Conservation (phyloP, 2,329 filamentous ascomycete genomes). For the Aureobasidium sp. region DNA sequence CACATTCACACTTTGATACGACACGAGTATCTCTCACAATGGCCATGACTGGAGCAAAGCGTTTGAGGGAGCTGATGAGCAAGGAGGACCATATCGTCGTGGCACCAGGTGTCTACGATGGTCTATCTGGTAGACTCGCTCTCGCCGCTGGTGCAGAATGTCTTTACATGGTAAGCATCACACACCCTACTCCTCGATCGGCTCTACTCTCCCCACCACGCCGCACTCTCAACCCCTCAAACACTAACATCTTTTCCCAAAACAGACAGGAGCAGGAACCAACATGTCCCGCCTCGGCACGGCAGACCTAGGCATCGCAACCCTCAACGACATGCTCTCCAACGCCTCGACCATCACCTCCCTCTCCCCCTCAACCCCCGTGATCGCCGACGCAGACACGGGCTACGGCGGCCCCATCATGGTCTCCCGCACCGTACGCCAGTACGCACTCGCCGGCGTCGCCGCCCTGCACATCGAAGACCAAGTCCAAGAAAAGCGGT, state of each 20-base stretch:
- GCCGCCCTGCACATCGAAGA: constrained; percentile 58
- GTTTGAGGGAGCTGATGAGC: constrained; percentile 20
- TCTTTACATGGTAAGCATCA: constrained; percentile 56
- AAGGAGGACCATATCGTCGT: constrained; percentile 40
- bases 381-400: constrained; percentile 58
- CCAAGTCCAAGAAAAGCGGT: constrained; percentile 58
- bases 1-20: neutral
- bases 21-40: neutral
- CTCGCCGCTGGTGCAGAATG: constrained; percentile 56
- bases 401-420: constrained; percentile 49
- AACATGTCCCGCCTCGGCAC: constrained; percentile 54
- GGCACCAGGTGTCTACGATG: constrained; percentile 62
- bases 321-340: constrained; percentile 55
- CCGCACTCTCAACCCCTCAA: neutral
- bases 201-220: neutral
- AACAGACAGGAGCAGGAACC: constrained; percentile 58
- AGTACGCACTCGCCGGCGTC: constrained; percentile 49
- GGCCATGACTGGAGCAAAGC: constrained; percentile 10
- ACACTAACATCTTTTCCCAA: neutral
- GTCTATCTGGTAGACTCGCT: constrained; percentile 57
- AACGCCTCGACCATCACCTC: constrained; percentile 61
- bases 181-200: neutral
- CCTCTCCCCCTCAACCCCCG: constrained; percentile 47
- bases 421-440: constrained; percentile 48
- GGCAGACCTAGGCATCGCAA: constrained; percentile 57